Base-by-base conservation (phyloP, 208 protist species). In the Zelonia costaricensis region DNA sequence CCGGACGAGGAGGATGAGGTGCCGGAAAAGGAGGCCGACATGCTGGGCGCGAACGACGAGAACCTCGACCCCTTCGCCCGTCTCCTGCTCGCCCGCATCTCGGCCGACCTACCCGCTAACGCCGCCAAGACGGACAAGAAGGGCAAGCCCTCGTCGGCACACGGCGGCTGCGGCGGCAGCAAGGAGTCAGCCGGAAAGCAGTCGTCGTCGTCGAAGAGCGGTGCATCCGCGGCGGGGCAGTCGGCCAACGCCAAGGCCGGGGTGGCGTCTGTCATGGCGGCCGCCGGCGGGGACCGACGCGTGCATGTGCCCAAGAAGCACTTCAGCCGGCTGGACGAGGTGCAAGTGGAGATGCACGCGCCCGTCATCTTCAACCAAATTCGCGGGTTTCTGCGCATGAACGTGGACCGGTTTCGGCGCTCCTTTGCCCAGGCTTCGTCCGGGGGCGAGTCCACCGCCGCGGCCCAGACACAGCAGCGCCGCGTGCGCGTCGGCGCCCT, bases 291-390 rank as follows among this genome's bases (percentile, higher is more conserved):
- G 13, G 55, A 68, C 27, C 54, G 62, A n/a, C 61, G 68, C 36
- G 23, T 40, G 23, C 61, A 67, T 48, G 47, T 62, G 31, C 54
- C 55, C 28, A 65, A 74, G 23, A 74, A 68, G 43, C 61, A 69
- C 43, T 67, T 74, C 43, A 78, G 64, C 49, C 76, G 88, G 30
- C 69, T 76, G 15, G 88, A 95, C 56, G 81, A 89, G 61, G 63
- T 95, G 25, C 72, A 73, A 52, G 67, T 95, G 15, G 74, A 75
- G 52, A 62, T 91, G 38, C 85, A 91, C 72, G 80, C 84, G 7
- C 85, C 83, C 0, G 84, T 91, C 18, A 80, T 92, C 38, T 95
- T 95, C 65, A 82, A 69, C 27, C 84, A 92, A 62, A 71, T 95
- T 1, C 80, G 88, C n/a, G 73, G 66, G 60, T 90, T 90, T 65